These are phyloP conservation scores for Marvania coccoides DNA, from an alignment of 139 green algal species.

Conservation along the genomic window DNA sequence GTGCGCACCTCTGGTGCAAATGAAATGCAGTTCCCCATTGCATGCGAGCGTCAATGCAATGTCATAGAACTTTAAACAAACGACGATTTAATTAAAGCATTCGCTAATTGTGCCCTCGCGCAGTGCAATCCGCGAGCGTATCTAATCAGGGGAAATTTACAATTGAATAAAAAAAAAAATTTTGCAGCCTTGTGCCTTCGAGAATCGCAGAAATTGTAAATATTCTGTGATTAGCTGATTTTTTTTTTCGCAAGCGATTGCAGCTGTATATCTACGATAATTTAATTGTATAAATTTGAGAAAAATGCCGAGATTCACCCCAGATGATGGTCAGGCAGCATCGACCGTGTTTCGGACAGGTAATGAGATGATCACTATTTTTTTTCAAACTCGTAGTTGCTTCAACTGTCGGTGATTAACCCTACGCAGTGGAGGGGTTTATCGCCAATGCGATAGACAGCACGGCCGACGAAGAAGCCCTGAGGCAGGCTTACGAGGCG, in stretches of 20 bases:
- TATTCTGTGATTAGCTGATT: no score
- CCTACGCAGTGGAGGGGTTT: background rate
- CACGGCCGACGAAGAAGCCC: background rate
- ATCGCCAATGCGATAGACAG: background rate
- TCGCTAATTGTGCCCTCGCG: no score
- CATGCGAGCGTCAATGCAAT: background rate
- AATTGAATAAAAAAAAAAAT: no score
- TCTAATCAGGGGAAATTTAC: no score
- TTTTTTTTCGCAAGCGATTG: no score
- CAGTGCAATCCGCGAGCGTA: no score
- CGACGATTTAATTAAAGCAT: no score
- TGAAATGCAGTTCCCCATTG: background rate
- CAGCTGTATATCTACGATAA: no score
- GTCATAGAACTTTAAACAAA: background rate
- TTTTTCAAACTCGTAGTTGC: background rate
- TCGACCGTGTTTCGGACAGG: background rate
- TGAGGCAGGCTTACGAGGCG: background rate
- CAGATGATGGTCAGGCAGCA: background rate
- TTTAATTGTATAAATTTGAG: background rate
- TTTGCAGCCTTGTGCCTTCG: no score
- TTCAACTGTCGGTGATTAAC: background rate
- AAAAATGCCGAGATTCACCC: background rate
- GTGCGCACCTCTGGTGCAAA: background rate
- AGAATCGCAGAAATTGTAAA: no score
- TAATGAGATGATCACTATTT: background rate